Evolutionary conservation across 2,329 filamentous ascomycete genomes (phyloP).

Genomic region (Xenoacremonium recifei): DNA sequence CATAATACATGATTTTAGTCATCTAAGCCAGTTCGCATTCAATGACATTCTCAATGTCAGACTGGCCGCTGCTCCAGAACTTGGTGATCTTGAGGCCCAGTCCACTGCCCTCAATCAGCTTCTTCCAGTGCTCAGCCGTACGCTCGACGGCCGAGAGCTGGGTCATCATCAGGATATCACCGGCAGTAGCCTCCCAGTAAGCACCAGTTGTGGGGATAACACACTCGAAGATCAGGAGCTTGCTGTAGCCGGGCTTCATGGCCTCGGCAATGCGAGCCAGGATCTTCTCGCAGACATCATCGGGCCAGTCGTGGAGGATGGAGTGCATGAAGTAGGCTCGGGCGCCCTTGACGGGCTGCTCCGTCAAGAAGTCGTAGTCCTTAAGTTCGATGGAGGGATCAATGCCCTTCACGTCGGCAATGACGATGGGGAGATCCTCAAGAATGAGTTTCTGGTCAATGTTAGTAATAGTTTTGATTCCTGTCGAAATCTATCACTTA

Average conservation of each 20-base stretch:
- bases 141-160: constrained; percentile 16
- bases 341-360: constrained; percentile 21
- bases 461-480: too few species aligned
- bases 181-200: constrained; percentile 25
- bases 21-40: constrained; percentile 19
- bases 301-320: constrained; percentile 48
- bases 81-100: constrained; percentile 18
- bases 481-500: too few species aligned
- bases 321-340: constrained; percentile 14
- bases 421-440: constrained; percentile 46
- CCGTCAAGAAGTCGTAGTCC: constrained; percentile 31
- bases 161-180: constrained; percentile 32
- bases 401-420: constrained; percentile 29
- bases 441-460: constrained; percentile 44
- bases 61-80: constrained; percentile 15
- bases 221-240: constrained; percentile 32
- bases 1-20: too few species aligned
- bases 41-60: constrained; percentile 16
- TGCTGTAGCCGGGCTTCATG: constrained; percentile 34
- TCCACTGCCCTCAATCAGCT: constrained; percentile 13
- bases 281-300: constrained; percentile 33
- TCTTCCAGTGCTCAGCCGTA: constrained; percentile 15
- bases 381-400: constrained; percentile 32
- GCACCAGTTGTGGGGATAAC: constrained; percentile 30
- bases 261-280: constrained; percentile 12